Conservation (phyloP, 305 asterid genomes). For the Petunia hybrid region DNA sequence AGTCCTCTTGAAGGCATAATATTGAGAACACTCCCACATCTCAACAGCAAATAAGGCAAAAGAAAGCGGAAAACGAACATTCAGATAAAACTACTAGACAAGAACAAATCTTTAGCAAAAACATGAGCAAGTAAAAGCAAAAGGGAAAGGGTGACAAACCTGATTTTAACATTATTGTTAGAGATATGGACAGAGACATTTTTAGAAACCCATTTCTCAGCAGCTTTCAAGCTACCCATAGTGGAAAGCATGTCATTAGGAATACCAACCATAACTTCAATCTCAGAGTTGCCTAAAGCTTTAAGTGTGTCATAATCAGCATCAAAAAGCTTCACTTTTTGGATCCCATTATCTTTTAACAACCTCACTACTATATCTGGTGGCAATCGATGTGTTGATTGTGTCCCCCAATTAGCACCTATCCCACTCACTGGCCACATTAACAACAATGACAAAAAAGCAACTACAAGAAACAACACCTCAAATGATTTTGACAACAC, state of each 20-base stretch:
- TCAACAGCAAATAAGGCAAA: constrained; percentile 21
- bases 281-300: constrained; percentile 70
- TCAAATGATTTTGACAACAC: constrained; percentile 31
- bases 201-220: constrained; percentile 78
- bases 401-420: constrained; percentile 94
- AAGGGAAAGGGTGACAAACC: constrained; percentile 43
- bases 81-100: constrained; percentile 1
- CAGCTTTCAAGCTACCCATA: constrained; percentile 66
- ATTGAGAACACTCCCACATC: neutral
- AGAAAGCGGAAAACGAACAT: neutral
- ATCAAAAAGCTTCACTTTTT: constrained; percentile 87
- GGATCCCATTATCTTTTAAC: constrained; percentile 83
- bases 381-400: constrained; percentile 67
- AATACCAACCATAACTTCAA: constrained; percentile 94
- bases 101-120: neutral
- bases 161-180: constrained; percentile 65
- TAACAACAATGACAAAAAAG: constrained; percentile 28
- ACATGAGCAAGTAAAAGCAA: neutral
- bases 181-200: constrained; percentile 68
- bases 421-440: constrained; percentile 58
- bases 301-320: constrained; percentile 70
- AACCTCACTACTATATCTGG: constrained; percentile 76
- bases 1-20: no score
- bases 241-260: constrained; percentile 85
- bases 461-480: constrained; percentile 29